These are phyloP conservation scores for Pseudonectria buxi DNA, from an alignment of 2,329 filamentous ascomycete genomes.

Conservation along the genomic window DNA sequence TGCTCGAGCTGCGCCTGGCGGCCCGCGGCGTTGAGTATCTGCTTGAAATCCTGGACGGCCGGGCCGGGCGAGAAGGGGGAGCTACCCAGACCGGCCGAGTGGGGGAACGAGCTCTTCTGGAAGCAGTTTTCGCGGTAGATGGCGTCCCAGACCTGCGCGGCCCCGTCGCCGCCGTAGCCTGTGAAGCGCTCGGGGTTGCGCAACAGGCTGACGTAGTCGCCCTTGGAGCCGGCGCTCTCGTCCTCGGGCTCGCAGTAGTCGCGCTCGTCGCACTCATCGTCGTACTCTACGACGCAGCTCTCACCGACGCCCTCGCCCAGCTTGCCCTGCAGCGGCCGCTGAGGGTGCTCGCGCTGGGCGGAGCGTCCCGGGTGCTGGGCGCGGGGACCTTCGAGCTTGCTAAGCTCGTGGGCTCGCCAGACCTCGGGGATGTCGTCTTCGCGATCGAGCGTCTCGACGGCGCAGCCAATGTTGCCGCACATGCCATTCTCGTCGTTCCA, in stretches of 20 bases:
- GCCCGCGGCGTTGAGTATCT: constrained; percentile 52
- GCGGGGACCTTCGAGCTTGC: constrained; percentile 84
- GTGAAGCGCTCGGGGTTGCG: constrained; percentile 95
- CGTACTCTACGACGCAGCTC: constrained; percentile 94
- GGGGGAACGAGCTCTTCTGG: constrained; percentile 57
- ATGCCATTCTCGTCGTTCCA: constrained; percentile 91
- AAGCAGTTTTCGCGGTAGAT: constrained; percentile 99
- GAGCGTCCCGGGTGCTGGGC: constrained; percentile 80
- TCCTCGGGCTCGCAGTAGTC: constrained; percentile 97
- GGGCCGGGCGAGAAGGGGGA: constrained; percentile 38
- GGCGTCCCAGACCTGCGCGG: constrained; percentile 89
- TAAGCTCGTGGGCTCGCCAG: constrained; percentile 87
- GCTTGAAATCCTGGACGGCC: constrained; percentile 55
- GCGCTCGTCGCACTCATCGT: constrained; percentile 92
- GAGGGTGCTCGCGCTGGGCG: constrained; percentile 61
- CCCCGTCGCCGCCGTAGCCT: constrained; percentile 78
- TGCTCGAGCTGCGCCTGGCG: constrained; percentile 57
- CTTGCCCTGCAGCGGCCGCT: constrained; percentile 71
- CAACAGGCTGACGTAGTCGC: constrained; percentile 91
- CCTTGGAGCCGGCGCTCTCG: constrained; percentile 76
- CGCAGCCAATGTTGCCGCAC: constrained; percentile 95
- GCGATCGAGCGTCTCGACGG: constrained; percentile 89
- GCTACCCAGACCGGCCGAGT: constrained; percentile 48
- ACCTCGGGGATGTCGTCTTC: constrained; percentile 88
- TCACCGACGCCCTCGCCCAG: constrained; percentile 85